Percentiles rank a stretch among this genome's conserved stretches.
Evolutionary conservation across 441 rosid genomes (phyloP).

Genomic region (Bocquillonia castaneifolia): DNA sequence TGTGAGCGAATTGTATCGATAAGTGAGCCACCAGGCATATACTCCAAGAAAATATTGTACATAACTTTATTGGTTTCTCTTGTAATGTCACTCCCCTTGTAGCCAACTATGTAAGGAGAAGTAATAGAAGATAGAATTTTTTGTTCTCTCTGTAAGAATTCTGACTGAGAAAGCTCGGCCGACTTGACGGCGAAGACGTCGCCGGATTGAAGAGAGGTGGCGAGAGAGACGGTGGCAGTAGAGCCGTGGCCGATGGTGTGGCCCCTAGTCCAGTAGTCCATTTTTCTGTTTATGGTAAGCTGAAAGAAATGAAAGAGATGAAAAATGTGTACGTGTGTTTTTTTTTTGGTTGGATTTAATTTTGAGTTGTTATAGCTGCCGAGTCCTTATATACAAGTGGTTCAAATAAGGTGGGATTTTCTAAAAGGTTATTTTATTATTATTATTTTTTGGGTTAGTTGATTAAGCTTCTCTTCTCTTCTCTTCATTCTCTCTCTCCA

Average conservation of each 20-base stretch:
- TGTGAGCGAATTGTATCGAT: slow-evolving; percentile 29
- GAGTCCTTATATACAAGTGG: slow-evolving; percentile 18
- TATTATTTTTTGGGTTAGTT: slow-evolving; percentile 12
- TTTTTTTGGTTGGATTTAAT: background rate
- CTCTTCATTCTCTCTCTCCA: slow-evolving; percentile 11
- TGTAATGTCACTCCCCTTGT: slow-evolving; percentile 50
- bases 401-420: background rate
- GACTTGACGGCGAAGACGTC: slow-evolving; percentile 65
- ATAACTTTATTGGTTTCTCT: slow-evolving; percentile 29
- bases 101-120: slow-evolving; percentile 50
- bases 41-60: slow-evolving; percentile 68
- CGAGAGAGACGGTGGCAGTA: slow-evolving; percentile 65
- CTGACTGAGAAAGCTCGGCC: slow-evolving; percentile 36
- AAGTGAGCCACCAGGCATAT: slow-evolving; percentile 51
- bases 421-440: background rate
- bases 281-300: slow-evolving; percentile 18
- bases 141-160: slow-evolving; percentile 54
- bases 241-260: slow-evolving; percentile 63
- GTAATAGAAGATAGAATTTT: slow-evolving; percentile 40
- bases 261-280: slow-evolving; percentile 76
- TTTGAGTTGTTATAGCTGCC: background rate
- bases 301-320: background rate
- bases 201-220: slow-evolving; percentile 39
- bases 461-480: slow-evolving; percentile 8
- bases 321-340: background rate